Base-by-base conservation (phyloP, 192 early-diverging fungal species). In the Chytriomyces confervae region DNA sequence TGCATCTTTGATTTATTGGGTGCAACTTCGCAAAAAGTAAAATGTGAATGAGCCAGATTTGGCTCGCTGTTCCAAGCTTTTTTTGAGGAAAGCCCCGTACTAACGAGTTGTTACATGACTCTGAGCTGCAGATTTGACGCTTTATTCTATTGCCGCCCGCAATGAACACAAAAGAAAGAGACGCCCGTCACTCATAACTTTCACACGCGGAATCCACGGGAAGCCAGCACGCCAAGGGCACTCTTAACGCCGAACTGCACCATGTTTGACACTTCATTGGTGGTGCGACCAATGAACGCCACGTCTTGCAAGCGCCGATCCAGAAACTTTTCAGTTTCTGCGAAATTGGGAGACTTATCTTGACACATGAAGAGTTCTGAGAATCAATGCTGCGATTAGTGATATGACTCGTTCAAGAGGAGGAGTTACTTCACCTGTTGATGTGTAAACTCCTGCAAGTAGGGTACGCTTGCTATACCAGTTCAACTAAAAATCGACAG, bases 311-410 rank as follows among this genome's bases (percentile, higher is more conserved):
- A 77, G 61, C 94, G 89, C 46, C 91, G 80, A 62, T 96, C 90
- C 63, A 98, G 83, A 72, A 98, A 97, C 57, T 82, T 83, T 73
- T 85, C 91, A 0, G 96, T 97, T 29, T 89, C 92, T 13, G 77
- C 79, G 79, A 85, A 91, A 51, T 91, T 86, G 10, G 91, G 89
- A 7, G 95, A 95, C 49, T 83, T 81, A 75, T 98, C 96, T 79
- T 94, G 92, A 18, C 93, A 93, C 95, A 98, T 95, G 81, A 92
- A 98, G 60, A 98, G 80, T 81, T 98, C 95, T 90, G 49, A 10
- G 11, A 63, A 5, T 43, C 4, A 6, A 57, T n/a, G 53, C 20
- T 13, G 53, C 29, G 18, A 29, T 16, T 36, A 27, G 16, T 16
- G 61, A 63, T 57, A 10, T 9, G 53, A 0, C 27, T 61, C 16